Conservation (phyloP, 768 basidiomycete genomes). For the Xerocomus spinulosus region DNA sequence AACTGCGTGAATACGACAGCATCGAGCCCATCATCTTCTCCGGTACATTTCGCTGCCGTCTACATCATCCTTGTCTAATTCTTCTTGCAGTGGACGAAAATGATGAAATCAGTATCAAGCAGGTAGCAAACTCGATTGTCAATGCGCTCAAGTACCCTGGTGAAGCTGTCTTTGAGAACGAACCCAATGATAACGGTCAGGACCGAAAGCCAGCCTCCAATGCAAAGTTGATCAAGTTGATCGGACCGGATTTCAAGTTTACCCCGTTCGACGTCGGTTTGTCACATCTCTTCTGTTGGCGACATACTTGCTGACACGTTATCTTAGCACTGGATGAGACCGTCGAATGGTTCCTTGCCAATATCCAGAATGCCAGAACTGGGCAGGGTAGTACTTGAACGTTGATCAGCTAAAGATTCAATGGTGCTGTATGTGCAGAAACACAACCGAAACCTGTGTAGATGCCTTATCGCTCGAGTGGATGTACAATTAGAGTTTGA, state of each 20-base stretch:
- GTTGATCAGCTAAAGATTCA: slow-evolving; percentile 5
- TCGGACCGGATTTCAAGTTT: slow-evolving; percentile 74
- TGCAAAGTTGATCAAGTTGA: slow-evolving; percentile 70
- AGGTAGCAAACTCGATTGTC: slow-evolving; percentile 88
- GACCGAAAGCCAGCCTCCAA: slow-evolving; percentile 97
- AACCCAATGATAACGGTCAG: slow-evolving; percentile 75
- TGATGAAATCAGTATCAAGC: slow-evolving; percentile 90
- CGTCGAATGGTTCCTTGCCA: slow-evolving; percentile 84
- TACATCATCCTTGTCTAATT: background rate
- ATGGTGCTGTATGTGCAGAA: background rate
- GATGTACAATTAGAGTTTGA: too few species aligned
- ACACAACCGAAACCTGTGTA: too few species aligned
- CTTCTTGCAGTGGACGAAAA: slow-evolving; percentile 71
- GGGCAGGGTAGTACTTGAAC: slow-evolving; percentile 37
- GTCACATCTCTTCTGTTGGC: slow-evolving; percentile 13
- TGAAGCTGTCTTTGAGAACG: slow-evolving; percentile 71
- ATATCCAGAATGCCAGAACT: slow-evolving; percentile 69
- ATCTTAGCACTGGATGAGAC: slow-evolving; percentile 66
- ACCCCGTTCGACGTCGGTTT: slow-evolving; percentile 84
- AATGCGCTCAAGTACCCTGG: slow-evolving; percentile 75
- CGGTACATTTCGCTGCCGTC: slow-evolving; percentile 39
- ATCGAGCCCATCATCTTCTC: slow-evolving; percentile 93
- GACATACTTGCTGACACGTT: background rate
- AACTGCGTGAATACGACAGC: slow-evolving; percentile 83
- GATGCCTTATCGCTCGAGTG: too few species aligned